Evolutionary conservation across 305 asterid genomes (phyloP), one percentile per base, ranked within the genome.

Genomic region (Fraxinus dipetala): DNA sequence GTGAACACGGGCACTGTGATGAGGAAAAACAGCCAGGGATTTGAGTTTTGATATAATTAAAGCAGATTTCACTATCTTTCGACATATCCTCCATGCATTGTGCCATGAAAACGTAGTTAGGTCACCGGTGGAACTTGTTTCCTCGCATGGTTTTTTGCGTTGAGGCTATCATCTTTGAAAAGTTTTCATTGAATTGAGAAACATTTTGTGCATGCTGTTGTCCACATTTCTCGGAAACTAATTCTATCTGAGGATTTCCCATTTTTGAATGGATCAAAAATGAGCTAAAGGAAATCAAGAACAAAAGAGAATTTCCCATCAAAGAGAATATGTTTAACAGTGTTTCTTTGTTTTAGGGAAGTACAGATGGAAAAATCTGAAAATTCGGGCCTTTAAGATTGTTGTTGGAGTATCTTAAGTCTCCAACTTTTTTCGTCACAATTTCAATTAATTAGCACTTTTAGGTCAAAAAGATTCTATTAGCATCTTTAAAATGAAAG

Each of bases 1-100:
- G 81, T 67, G 84, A 24, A 88, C 80, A 13, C 83, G 56, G 9
- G 85, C 87, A 6, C 87, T 85, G 26, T 72, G 79, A 16, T 36
- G 80, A n/a, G 79, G 70, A 48, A 76, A 59, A 59, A 35, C 70
- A 59, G 1, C 70, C 30, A 59, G 70, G 70, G 0, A 74, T 48
- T 59, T 48, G 61, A 2, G 75, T 69, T 13, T 69, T 77, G 3
- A 82, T 82, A 22, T 78, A 7, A 35, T 76, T 61, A 26, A 82
- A 82, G 48, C 84, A 81, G 43, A 34, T 43, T 14, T 76, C 6
- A n/a, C 84, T 65, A 61, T 76, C 84, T 22, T 32, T 31, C 16
- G 81, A 76, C 5, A 81, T 22, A 76, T 81, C 77, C 28, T 81
- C 84, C 85, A 82, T 77, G 61, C 85, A 82, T 69, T 82, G 85